A percentile compares a stretch with the other conserved stretches of the same genome.
Conservation (phyloP, 2,329 filamentous ascomycete species). For the Xylariaceae sp. region DNA sequence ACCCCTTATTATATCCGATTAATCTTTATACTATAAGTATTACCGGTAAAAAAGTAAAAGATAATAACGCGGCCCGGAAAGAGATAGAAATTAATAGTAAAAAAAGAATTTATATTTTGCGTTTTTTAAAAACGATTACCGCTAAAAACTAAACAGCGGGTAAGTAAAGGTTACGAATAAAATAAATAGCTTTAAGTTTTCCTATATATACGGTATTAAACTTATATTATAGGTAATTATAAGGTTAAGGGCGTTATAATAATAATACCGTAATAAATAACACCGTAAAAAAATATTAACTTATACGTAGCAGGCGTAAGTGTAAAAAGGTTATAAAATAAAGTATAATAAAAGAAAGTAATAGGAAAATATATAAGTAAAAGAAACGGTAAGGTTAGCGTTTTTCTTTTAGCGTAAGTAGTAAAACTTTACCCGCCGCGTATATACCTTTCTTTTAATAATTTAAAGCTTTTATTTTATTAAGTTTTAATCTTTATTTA, state of each 20-base stretch:
- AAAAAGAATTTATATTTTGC: not conserved
- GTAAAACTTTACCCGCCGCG: no score
- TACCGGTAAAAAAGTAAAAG: not conserved
- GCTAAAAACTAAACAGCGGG: not conserved
- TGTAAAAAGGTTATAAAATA: no score
- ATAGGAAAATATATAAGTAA: no score
- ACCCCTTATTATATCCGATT: not conserved
- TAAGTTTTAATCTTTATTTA: no score
- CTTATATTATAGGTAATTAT: not conserved
- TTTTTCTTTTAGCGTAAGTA: no score
- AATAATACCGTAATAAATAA: not conserved
- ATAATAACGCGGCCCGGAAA: not conserved
- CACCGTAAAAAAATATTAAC: no score
- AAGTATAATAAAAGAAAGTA: no score
- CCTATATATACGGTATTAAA: not conserved
- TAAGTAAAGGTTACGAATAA: not conserved
- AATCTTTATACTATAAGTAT: not conserved
- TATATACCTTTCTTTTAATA: no score
- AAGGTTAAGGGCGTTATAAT: not conserved
- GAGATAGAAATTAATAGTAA: not conserved
- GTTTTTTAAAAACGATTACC: not conserved
- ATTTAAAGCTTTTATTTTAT: no score
- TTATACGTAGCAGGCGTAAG: no score
- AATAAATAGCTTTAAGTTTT: not conserved
- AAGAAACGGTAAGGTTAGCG: no score